These are phyloP conservation scores for Phascolomyces articulosus DNA, from an alignment of 371 early-diverging fungal species.

Conservation along the genomic window DNA sequence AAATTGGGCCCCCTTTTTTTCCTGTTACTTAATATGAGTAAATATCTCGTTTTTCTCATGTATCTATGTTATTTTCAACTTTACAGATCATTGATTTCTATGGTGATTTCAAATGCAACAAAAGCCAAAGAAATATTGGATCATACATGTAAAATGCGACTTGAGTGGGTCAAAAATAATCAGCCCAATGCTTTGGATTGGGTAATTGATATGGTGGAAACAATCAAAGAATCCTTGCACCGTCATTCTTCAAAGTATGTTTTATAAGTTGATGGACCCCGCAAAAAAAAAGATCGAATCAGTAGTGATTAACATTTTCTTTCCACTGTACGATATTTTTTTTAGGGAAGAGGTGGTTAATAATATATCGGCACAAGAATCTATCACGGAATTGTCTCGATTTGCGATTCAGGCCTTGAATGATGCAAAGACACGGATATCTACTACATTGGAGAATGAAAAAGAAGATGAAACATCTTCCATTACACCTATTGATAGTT, in stretches of 20 bases:
- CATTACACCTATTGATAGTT: neutral
- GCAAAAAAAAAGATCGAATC: too few relatives aligned
- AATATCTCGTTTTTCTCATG: neutral
- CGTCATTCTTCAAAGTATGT: constrained; percentile 1
- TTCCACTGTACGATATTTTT: neutral
- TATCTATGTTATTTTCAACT: neutral
- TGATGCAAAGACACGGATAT: neutral
- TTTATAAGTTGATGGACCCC: too few relatives aligned
- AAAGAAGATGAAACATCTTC: neutral
- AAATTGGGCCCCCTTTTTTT: neutral
- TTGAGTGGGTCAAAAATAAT: neutral
- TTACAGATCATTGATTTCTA: neutral
- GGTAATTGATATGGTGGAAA: constrained; percentile 9
- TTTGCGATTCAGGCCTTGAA: neutral
- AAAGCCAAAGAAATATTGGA: constrained; percentile 1
- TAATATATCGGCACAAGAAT: neutral
- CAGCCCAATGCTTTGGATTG: constrained; percentile 9
- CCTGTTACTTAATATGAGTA: too few relatives aligned
- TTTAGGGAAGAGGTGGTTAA: neutral
- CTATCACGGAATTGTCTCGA: neutral
- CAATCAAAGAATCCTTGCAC: constrained; percentile 2
- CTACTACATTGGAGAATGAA: constrained; percentile 9
- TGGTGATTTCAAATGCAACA: neutral
- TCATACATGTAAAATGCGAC: neutral
- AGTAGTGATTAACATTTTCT: too few relatives aligned